phyloP scores from a whole-genome alignment of 148 eudicot species.

The Camellia lanceoleosa region DNA sequence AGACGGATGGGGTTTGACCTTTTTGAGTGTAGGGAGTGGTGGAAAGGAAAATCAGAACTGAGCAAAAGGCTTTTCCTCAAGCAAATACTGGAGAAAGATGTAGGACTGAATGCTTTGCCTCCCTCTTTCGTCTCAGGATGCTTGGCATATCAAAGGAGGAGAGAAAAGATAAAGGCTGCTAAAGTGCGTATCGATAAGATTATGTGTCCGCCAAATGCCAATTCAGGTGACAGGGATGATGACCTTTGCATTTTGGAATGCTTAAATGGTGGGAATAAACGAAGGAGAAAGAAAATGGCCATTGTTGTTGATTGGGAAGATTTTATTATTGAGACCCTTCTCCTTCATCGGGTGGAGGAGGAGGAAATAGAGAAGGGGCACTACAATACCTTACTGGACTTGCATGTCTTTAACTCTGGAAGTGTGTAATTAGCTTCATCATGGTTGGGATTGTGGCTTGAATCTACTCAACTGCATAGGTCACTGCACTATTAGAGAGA shows the following conservation, averaged over 20 bases:
- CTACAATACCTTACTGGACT: constrained; percentile 59
- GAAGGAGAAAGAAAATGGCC: constrained; percentile 26
- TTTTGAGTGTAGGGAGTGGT: constrained; percentile 26
- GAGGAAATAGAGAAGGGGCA: constrained; percentile 75
- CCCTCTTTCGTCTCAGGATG: constrained; percentile 68
- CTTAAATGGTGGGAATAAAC: constrained; percentile 29
- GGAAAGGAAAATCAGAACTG: constrained; percentile 77
- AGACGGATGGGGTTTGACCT: constrained; percentile 23
- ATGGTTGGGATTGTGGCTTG: not conserved
- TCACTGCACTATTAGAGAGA: not conserved
- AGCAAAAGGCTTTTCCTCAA: constrained; percentile 60
- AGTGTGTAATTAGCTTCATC: constrained; percentile 3
- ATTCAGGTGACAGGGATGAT: constrained; percentile 13
- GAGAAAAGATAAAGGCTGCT: constrained; percentile 67
- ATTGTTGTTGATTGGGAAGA: constrained; percentile 73
- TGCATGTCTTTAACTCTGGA: constrained; percentile 62
- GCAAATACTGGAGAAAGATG: constrained; percentile 59
- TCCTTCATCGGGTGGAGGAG: constrained; percentile 71
- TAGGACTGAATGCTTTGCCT: constrained; percentile 63
- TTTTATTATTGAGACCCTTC: constrained; percentile 73
- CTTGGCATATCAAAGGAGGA: constrained; percentile 34
- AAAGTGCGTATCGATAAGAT: constrained; percentile 33
- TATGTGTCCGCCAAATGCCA: constrained; percentile 27
- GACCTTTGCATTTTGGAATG: constrained; percentile 9
- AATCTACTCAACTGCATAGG: not conserved